Percentiles rank a stretch among this genome's conserved stretches.
phyloP scores from a whole-genome alignment of 208 protist genomes.

The Acanthamoeba sp. region DNA sequence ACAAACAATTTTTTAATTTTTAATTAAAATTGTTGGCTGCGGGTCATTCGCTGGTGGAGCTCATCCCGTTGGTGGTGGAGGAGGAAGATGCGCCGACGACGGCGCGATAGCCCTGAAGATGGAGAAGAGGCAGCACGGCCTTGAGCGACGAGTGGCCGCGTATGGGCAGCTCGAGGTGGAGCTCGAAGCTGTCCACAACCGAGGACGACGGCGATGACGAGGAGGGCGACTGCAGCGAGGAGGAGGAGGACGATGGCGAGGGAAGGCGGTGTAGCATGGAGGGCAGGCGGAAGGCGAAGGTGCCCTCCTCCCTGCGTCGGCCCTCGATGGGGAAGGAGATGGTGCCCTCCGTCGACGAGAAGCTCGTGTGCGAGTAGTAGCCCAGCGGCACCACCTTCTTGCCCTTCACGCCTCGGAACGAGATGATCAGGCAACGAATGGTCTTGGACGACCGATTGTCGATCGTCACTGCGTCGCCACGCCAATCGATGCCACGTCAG shows the following conservation, averaged over 20 bases:
- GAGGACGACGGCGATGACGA: neutral
- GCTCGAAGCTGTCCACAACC: neutral
- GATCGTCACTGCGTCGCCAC: neutral
- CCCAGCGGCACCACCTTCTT: slow-evolving; percentile 3
- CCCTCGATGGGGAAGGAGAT: slow-evolving; percentile 31
- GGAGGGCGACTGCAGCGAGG: neutral
- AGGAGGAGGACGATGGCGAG: neutral
- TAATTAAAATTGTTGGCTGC: too few species aligned
- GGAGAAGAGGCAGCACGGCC: neutral
- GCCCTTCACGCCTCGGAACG: neutral
- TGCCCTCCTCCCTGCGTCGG: slow-evolving; percentile 15
- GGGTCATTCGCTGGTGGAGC: too few species aligned
- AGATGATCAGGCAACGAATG: slow-evolving; percentile 17
- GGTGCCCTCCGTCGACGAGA: slow-evolving; percentile 30
- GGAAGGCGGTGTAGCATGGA: neutral
- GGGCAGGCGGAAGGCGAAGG: slow-evolving; percentile 40
- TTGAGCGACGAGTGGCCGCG: slow-evolving; percentile 16
- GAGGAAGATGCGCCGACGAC: too few species aligned
- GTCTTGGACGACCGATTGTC: slow-evolving; percentile 25
- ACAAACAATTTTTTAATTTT: too few species aligned
- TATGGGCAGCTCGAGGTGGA: slow-evolving; percentile 29
- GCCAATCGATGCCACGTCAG: too few species aligned
- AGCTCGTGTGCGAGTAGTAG: slow-evolving; percentile 24
- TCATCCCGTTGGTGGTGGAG: too few species aligned
- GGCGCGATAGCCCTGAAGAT: slow-evolving; percentile 9